A percentile compares a stretch with the other conserved stretches of the same genome.
Conservation (phyloP, 306 rosid genomes). For the Rubus parviflorus region DNA sequence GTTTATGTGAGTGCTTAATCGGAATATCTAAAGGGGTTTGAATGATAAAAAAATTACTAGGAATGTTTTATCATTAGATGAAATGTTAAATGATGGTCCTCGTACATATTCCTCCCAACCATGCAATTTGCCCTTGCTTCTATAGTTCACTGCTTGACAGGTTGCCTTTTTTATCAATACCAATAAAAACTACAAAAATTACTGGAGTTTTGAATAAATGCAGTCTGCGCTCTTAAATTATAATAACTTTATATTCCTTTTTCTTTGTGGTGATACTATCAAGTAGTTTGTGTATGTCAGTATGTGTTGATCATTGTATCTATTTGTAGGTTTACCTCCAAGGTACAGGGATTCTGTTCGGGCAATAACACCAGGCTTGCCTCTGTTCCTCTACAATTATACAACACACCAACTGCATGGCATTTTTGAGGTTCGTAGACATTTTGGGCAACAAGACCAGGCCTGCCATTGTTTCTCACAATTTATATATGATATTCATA, state of each 20-base stretch:
- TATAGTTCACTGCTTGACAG: background rate
- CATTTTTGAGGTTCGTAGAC: slow-evolving; percentile 72
- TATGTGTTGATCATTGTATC: slow-evolving; percentile 24
- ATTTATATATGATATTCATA: background rate
- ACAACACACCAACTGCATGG: slow-evolving; percentile 98
- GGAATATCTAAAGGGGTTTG: background rate
- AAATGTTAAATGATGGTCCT: background rate
- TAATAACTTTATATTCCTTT: background rate
- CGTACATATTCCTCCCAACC: background rate
- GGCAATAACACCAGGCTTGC: slow-evolving; percentile 92
- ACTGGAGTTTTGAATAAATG: background rate
- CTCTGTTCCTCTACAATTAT: slow-evolving; percentile 90
- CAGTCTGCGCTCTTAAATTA: background rate
- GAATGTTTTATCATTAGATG: background rate
- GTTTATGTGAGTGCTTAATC: background rate
- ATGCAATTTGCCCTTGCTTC: background rate
- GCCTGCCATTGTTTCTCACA: background rate
- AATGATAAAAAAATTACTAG: background rate
- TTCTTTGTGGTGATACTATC: background rate
- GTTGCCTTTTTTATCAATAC: background rate
- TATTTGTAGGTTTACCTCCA: slow-evolving; percentile 82
- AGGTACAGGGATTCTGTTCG: slow-evolving; percentile 95
- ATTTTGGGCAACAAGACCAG: background rate
- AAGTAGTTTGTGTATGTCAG: slow-evolving; percentile 9
- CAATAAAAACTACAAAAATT: background rate